Percentiles rank a stretch among this genome's conserved stretches.
Conservation (phyloP, 352 stramenopile species). For the Globisporangium lucens region DNA sequence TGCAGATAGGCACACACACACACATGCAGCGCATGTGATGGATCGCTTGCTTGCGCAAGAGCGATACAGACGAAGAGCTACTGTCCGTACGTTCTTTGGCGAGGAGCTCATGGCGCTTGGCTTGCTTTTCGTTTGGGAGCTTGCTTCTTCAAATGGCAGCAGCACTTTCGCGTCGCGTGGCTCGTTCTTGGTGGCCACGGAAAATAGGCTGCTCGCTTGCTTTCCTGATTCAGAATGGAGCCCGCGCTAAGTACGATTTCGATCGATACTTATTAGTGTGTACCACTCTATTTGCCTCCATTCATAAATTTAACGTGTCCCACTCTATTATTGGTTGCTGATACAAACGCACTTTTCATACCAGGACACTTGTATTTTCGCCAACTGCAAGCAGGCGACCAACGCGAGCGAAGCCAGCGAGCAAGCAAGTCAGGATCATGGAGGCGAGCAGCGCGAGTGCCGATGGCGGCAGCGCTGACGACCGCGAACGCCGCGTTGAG, state of each 20-base stretch:
- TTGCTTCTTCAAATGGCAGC: not conserved
- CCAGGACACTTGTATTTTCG: not conserved
- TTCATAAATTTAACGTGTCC: too few relatives aligned
- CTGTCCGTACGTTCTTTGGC: constrained; percentile 1
- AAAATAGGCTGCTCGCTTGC: not conserved
- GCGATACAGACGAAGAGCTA: not conserved
- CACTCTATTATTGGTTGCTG: too few relatives aligned
- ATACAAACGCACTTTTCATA: not conserved
- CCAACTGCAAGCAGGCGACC: not conserved
- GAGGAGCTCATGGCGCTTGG: constrained; percentile 2
- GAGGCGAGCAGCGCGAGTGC: not conserved
- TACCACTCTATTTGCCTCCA: too few relatives aligned
- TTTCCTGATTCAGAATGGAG: not conserved
- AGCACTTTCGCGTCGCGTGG: not conserved
- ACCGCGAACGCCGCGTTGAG: constrained; percentile 9
- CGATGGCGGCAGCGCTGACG: not conserved
- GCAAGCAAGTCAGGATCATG: not conserved
- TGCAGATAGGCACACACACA: not conserved
- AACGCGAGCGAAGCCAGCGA: not conserved
- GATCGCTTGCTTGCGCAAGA: not conserved
- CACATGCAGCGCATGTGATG: not conserved
- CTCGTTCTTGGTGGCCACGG: not conserved
- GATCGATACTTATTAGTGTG: too few relatives aligned
- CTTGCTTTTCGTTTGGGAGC: not conserved
- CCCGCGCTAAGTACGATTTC: not conserved